phyloP scores from a whole-genome alignment of 2,329 filamentous ascomycete genomes.

The Coniella vitis region DNA sequence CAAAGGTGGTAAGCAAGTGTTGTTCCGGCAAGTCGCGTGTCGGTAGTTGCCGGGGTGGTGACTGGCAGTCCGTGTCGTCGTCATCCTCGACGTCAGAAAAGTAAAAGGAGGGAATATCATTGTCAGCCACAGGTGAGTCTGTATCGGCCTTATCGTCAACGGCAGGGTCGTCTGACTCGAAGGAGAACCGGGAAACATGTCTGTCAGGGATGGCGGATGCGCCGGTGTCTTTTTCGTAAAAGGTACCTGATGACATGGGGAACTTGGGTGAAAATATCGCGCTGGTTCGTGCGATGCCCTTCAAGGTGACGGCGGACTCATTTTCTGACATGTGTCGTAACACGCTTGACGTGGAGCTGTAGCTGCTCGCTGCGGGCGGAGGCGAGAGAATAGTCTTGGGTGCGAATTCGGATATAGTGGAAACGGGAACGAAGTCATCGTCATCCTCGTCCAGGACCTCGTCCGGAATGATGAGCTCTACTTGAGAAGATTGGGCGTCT shows the following conservation, averaged over 20 bases:
- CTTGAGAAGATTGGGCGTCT: constrained; percentile 28
- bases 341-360: constrained; percentile 24
- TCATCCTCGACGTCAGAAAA: constrained; percentile 33
- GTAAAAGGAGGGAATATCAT: constrained; percentile 39
- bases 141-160: constrained; percentile 22
- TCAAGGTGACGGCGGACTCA: constrained; percentile 14
- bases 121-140: constrained; percentile 29
- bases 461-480: constrained; percentile 34
- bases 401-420: constrained; percentile 38
- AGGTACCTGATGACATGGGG: constrained; percentile 20
- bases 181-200: constrained; percentile 22
- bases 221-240: constrained; percentile 4
- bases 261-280: constrained; percentile 24
- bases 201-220: constrained; percentile 24
- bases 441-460: constrained; percentile 45
- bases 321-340: constrained; percentile 15
- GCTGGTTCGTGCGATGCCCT: constrained; percentile 9
- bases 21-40: constrained; percentile 19
- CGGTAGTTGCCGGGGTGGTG: constrained; percentile 21
- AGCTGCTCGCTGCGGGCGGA: constrained; percentile 39
- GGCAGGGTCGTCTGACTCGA: constrained; percentile 24
- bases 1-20: constrained; percentile 23
- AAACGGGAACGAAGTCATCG: constrained; percentile 57
- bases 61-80: constrained; percentile 30
- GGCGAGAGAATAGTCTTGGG: constrained; percentile 45